Evolutionary conservation across 2,329 filamentous ascomycete genomes (phyloP), one percentile per base, ranked within the genome.

Genomic region (Monascus ruber): DNA sequence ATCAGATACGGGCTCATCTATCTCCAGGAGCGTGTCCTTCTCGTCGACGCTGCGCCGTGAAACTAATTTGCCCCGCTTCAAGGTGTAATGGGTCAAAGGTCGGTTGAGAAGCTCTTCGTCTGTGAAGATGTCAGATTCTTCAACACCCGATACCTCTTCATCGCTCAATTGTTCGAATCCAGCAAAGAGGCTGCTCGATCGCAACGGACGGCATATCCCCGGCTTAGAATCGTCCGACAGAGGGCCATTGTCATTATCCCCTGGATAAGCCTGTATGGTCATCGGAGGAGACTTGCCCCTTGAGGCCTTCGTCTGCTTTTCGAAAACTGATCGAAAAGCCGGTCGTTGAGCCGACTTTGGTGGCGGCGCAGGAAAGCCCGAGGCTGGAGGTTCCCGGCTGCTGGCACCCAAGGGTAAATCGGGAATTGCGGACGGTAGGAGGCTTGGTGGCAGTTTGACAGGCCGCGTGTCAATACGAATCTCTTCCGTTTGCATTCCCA

Each of bases 131-230:
- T 64, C 61, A 5, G 49, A 42, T 11, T 52, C 35, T 31, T 41
- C 35, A 28, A 41, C 45, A 6, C 48, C 49, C 5, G 50, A 47
- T 6, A 40, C 42, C 45, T 63, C 62, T 10, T 72, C 69, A 41
- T 72, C 70, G 52, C 78, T 85, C 34, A 70, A 71, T 8, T 76
- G 77, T 35, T 89, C 84, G 48, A 93, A 91, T 0, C 85, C 85
- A 27, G 85, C 83, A 60, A 91, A 91, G n/a, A 93, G 68, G 55
- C 84, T 91, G 61, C 83, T 89, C 36, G 85, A 80, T 40, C 85
- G 74, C 53, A 83, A 79, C 1, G 84, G 83, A 10, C 81, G 74
- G 43, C 80, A 74, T 55, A 83, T 70, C 2, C 78, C 74, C 2
- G 72, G 71, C 38, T 71, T 74, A 9, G 76, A 70, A 40, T 68